Base-by-base conservation (phyloP, 2,329 filamentous ascomycete genomes). In the Phaeosphaeria sp. region DNA sequence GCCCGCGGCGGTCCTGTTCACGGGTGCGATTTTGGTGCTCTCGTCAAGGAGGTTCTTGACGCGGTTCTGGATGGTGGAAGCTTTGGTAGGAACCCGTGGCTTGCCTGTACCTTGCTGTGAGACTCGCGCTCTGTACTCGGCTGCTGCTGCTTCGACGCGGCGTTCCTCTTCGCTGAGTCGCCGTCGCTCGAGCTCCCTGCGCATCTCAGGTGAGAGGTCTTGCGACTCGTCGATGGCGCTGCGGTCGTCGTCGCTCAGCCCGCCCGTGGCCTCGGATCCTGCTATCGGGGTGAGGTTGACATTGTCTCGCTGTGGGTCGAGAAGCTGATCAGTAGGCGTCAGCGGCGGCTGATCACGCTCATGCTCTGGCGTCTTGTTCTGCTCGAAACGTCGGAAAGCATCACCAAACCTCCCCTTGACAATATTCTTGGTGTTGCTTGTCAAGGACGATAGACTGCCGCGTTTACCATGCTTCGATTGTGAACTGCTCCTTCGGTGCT, bases 401-500 rank as follows among this genome's bases (percentile, higher is more conserved):
- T 97, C 93, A 0, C 93, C 92, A 74, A 98, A 97, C 66, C 90
- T 92, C 22, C 93, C 91, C 5, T 89, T 89, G n/a, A 97, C 82
- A 39, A 96, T 87, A 56, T 87, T 91, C 77, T 95, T 96, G 23
- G 90, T 90, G 41, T 87, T 88, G 6, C 90, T 87, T 0, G 89
- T 88, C 54, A 90, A 84, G 1, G 84, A 86, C 13, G 86, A 84
- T 62, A 96, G 78, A 74, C 91, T 95, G 1, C 88, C 84, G 11
- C 91, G 86, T 75, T 96, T 96, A 22, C 80, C 76, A 63, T 89
- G 86, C 67, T 87, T 89, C 22, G 82, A 79, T 50, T 83, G 84
- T 59, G 85, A 87, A 62, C 77, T 82, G 56, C 82, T 86, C 39
- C 81, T 76, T 33, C 86, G 82, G 56, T 87, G 80, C 64, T 81